These are phyloP conservation scores for Apophysomyces elegans DNA, from an alignment of 371 early-diverging fungal genomes.

Conservation along the genomic window DNA sequence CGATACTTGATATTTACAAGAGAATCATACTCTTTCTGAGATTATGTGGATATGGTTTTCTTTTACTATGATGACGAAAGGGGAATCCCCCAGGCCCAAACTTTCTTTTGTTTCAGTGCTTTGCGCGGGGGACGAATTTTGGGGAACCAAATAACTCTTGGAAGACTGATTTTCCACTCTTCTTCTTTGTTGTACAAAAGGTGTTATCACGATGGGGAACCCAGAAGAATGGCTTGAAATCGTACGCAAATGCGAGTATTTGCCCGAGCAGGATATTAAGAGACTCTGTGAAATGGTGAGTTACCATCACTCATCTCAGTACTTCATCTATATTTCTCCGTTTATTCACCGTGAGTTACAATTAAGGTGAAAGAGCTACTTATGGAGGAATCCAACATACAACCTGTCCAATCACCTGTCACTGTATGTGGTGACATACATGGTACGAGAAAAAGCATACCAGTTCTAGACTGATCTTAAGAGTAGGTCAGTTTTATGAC, in stretches of 20 bases:
- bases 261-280: constrained; percentile 94
- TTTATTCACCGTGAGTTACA: constrained; percentile 32
- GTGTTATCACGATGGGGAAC: constrained; percentile 56
- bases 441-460: constrained; percentile 51
- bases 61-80: constrained; percentile 7
- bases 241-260: constrained; percentile 82
- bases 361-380: constrained; percentile 91
- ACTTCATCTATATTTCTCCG: constrained; percentile 16
- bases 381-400: constrained; percentile 96
- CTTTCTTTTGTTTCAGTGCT: not conserved
- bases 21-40: not conserved
- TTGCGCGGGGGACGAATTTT: not conserved
- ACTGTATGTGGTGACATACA: constrained; percentile 99
- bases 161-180: not conserved
- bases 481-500: constrained; percentile 95
- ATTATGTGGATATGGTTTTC: not conserved
- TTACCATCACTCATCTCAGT: not conserved
- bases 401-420: constrained; percentile 94
- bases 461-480: not conserved
- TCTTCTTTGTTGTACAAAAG: not conserved
- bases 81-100: not conserved
- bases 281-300: constrained; percentile 90
- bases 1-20: not conserved
- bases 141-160: constrained; percentile 8
- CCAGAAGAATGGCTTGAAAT: constrained; percentile 66